phyloP scores from a whole-genome alignment of 768 basidiomycete genomes.

The Rhodotorula taiwanensis region DNA sequence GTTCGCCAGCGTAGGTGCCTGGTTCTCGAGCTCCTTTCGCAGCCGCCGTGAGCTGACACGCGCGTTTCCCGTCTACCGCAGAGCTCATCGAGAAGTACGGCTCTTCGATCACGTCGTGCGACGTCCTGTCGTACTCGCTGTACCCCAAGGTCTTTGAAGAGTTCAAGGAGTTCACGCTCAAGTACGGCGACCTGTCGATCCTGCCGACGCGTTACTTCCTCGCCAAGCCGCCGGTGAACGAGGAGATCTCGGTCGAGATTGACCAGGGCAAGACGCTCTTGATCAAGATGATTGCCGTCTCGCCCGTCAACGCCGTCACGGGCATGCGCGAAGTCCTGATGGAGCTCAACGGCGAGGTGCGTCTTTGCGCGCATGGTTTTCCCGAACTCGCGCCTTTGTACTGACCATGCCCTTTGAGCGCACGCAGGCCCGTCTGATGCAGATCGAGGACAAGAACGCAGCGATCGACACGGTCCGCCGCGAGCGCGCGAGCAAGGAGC shows the following conservation, averaged over 20 bases:
- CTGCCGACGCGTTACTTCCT: slow-evolving; percentile 97
- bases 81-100: slow-evolving; percentile 81
- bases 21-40: no score
- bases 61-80: not conserved
- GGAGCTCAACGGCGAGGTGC: slow-evolving; percentile 51
- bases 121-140: slow-evolving; percentile 95
- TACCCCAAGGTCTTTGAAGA: slow-evolving; percentile 98
- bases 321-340: slow-evolving; percentile 97
- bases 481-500: slow-evolving; percentile 84
- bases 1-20: slow-evolving; percentile 51
- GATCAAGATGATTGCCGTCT: slow-evolving; percentile 89
- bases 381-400: not conserved
- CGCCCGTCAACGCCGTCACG: slow-evolving; percentile 81
- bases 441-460: slow-evolving; percentile 93
- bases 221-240: slow-evolving; percentile 78
- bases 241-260: slow-evolving; percentile 60
- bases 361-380: no score
- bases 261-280: slow-evolving; percentile 96
- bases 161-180: slow-evolving; percentile 77
- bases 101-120: slow-evolving; percentile 83
- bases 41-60: no score
- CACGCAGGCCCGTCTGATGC: slow-evolving; percentile 71
- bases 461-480: slow-evolving; percentile 90
- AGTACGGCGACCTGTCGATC: slow-evolving; percentile 55
- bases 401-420: not conserved